Conservation (phyloP, 768 basidiomycete genomes). For the Boletales sp. region DNA sequence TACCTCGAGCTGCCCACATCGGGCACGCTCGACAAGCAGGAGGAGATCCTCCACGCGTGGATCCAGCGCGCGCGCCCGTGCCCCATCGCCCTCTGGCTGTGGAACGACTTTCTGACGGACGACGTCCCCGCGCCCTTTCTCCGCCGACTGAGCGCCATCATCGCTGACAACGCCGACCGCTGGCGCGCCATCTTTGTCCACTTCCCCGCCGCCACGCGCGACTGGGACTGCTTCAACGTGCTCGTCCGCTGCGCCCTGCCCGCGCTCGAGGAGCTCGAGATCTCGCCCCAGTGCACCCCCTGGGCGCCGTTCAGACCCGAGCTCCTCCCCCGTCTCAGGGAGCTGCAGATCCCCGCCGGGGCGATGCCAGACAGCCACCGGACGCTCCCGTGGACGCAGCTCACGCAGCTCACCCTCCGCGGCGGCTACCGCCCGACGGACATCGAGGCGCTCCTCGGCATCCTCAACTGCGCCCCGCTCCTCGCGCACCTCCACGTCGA, state of each 20-base stretch:
- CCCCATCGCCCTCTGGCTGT: conserved; percentile 26
- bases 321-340: conserved; percentile 18
- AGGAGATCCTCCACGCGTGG: conserved; percentile 24
- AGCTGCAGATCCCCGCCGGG: conserved; percentile 29
- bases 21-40: conserved; percentile 20
- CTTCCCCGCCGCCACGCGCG: conserved; percentile 25
- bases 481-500: conserved; percentile 29
- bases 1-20: conserved; percentile 28
- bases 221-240: conserved; percentile 25
- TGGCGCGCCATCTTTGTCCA: conserved; percentile 32
- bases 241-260: conserved; percentile 24
- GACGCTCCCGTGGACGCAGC: conserved; percentile 31
- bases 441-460: conserved; percentile 20
- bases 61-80: conserved; percentile 25
- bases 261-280: conserved; percentile 29
- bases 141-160: conserved; percentile 15
- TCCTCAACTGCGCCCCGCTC: conserved; percentile 25
- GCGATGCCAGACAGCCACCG: conserved; percentile 30
- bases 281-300: conserved; percentile 29
- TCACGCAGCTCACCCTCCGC: conserved; percentile 30
- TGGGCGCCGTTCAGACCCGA: conserved; percentile 31
- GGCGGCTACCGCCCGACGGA: conserved; percentile 28
- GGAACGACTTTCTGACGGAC: conserved; percentile 32
- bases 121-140: conserved; percentile 27
- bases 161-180: conserved; percentile 23